Evolutionary conservation across 2,329 filamentous ascomycete species (phyloP), one percentile per base, ranked within the genome.

Genomic region (Davidsoniella eucalypti): DNA sequence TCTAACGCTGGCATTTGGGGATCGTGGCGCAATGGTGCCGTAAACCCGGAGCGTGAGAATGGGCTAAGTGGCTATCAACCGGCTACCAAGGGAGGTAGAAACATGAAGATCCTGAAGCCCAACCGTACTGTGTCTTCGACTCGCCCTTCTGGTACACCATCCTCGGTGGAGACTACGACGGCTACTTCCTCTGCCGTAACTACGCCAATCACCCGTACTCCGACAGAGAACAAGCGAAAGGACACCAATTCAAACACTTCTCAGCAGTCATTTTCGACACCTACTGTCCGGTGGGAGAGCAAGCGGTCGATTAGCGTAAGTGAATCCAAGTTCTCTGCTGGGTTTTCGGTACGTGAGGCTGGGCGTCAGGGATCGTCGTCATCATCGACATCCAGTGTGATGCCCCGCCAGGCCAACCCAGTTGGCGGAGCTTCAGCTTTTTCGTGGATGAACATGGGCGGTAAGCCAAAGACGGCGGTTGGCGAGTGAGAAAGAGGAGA

Each of bases 371-470:
- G 76, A 77, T 25, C 55, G 65, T 37, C 26, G 29, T 51, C 49
- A 25, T 43, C 44, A 2, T 43, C 50, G 7, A 33, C 43, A 14
- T 52, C 50, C 12, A 42, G 38, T 40, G 59, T 65, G 16, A 60
- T 68, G n/a, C 67, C 76, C 14, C 74, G 78, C 51, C 72, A 78
- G 5, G 71, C 78, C 29, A 96, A 96, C 60, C 90, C 92, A 0
- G 76, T 94, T 16, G 90, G 90, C 7, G 85, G 85, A n/a, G 90
- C 84, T 12, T 92, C 86, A 52, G 90, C 90, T 2, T 96, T 96
- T 67, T 82, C 84, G 10, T 96, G 88, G 88, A 81, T 95, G 69
- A 90, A 84, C 44, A 65, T 71, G 39, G 56, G 63, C 16, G 61
- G 60, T 47, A 71, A 71, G 57, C 64, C 69, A 43, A 68, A 68